Evolutionary conservation across 140 eudicot species (phyloP).

Genomic region (Stevia rebaudiana): DNA sequence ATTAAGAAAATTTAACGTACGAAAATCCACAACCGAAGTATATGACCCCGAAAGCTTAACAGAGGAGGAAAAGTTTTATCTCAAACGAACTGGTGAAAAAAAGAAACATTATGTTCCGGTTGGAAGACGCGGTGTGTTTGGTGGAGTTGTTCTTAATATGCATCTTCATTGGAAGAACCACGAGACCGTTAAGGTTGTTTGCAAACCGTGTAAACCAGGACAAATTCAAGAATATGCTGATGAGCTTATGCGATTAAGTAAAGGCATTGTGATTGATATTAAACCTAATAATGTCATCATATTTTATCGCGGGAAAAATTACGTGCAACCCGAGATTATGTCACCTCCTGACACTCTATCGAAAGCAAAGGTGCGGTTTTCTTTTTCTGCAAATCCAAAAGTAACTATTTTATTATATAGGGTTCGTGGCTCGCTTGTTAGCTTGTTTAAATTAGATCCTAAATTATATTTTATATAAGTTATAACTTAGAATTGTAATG

Average conservation of each 20-base stretch:
- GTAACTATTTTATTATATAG: too few species aligned
- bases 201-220: constrained; percentile 97
- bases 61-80: constrained; percentile 85
- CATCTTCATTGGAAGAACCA: constrained; percentile 98
- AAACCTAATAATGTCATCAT: constrained; percentile 68
- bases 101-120: constrained; percentile 88
- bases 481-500: too few species aligned
- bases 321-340: constrained; percentile 89
- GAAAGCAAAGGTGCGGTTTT: constrained; percentile 83
- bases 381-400: too few species aligned
- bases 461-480: too few species aligned
- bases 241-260: constrained; percentile 87
- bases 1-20: constrained; percentile 70
- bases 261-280: constrained; percentile 76
- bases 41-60: constrained; percentile 89
- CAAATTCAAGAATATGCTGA: constrained; percentile 69
- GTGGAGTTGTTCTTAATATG: constrained; percentile 94
- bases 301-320: constrained; percentile 80
- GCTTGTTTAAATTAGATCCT: too few species aligned
- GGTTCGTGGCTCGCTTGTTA: too few species aligned
- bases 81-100: constrained; percentile 90
- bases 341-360: constrained; percentile 82
- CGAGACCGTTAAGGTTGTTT: constrained; percentile 78
- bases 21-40: constrained; percentile 56
- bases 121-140: constrained; percentile 89